A percentile compares a stretch with the other conserved stretches of the same genome.
Evolutionary conservation across 1,284 basidiomycete genomes (phyloP).

Genomic region (Golubevia sp.): DNA sequence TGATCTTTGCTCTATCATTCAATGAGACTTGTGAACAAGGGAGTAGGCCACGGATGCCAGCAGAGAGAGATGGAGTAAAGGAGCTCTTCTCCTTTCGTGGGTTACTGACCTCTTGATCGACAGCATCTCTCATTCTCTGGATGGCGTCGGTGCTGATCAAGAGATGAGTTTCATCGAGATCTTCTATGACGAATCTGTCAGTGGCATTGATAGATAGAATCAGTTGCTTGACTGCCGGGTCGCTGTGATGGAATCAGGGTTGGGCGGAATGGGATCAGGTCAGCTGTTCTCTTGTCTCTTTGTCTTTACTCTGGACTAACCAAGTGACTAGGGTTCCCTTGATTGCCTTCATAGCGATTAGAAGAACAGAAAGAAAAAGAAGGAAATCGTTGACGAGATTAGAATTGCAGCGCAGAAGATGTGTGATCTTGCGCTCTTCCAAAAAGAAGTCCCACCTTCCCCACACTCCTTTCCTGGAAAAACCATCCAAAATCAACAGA

Average conservation of each 20-base stretch:
- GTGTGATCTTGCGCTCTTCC: too few species aligned
- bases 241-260: constrained; percentile 65
- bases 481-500: too few species aligned
- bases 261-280: constrained; percentile 1
- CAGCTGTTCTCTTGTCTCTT: too few species aligned
- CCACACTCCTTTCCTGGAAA: too few species aligned
- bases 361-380: too few species aligned
- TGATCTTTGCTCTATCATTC: neutral
- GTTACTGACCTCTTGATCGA: constrained; percentile 75
- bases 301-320: constrained; percentile 62
- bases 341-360: constrained; percentile 75
- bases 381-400: too few species aligned
- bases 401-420: too few species aligned
- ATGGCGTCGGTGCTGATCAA: constrained; percentile 81
- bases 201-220: constrained; percentile 77
- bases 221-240: constrained; percentile 87
- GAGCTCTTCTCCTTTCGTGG: neutral
- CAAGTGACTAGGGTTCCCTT: constrained; percentile 76
- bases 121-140: constrained; percentile 72
- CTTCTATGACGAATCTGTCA: constrained; percentile 76
- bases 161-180: constrained; percentile 81
- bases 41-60: too few species aligned
- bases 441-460: too few species aligned
- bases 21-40: too few species aligned
- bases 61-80: too few species aligned